Evolutionary conservation across 371 early-diverging fungal species (phyloP).

Genomic region (Mortierella sp.): DNA sequence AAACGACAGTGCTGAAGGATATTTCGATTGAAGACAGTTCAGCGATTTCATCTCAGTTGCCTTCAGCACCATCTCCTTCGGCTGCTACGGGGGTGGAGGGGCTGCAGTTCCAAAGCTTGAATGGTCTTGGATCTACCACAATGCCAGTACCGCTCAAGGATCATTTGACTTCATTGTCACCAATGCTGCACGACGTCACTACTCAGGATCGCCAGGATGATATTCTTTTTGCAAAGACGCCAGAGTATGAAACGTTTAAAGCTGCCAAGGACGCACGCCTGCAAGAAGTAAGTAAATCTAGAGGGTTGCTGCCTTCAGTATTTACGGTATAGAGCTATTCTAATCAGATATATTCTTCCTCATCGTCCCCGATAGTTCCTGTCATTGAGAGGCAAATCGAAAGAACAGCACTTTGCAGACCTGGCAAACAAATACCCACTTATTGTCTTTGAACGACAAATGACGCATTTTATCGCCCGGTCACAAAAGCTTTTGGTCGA

Average conservation of each 20-base stretch:
- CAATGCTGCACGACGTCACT: constrained; percentile 36
- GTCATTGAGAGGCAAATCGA: constrained; percentile 55
- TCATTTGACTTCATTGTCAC: background rate
- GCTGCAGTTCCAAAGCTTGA: constrained; percentile 35
- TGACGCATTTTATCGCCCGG: constrained; percentile 54
- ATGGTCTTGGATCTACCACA: constrained; percentile 16
- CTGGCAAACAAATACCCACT: constrained; percentile 66
- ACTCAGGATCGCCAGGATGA: constrained; percentile 56
- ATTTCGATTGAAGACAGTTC: constrained; percentile 1
- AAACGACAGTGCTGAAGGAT: constrained; percentile 8
- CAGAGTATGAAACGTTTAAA: constrained; percentile 32
- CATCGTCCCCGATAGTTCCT: constrained; percentile 46
- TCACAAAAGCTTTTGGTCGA: constrained; percentile 42
- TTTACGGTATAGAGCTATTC: too few relatives aligned
- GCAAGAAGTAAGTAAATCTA: constrained; percentile 44
- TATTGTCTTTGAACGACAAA: constrained; percentile 54
- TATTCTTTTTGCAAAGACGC: constrained; percentile 50
- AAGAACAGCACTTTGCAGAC: constrained; percentile 64
- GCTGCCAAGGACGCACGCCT: constrained; percentile 41
- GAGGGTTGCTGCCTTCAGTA: background rate
- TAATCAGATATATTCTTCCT: background rate
- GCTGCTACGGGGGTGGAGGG: constrained; percentile 22
- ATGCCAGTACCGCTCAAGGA: constrained; percentile 7
- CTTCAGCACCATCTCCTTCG: background rate
- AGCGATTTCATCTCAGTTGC: background rate